These are phyloP conservation scores for Penicillium flavigenum DNA, from an alignment of 495 filamentous ascomycete genomes.

Conservation along the genomic window DNA sequence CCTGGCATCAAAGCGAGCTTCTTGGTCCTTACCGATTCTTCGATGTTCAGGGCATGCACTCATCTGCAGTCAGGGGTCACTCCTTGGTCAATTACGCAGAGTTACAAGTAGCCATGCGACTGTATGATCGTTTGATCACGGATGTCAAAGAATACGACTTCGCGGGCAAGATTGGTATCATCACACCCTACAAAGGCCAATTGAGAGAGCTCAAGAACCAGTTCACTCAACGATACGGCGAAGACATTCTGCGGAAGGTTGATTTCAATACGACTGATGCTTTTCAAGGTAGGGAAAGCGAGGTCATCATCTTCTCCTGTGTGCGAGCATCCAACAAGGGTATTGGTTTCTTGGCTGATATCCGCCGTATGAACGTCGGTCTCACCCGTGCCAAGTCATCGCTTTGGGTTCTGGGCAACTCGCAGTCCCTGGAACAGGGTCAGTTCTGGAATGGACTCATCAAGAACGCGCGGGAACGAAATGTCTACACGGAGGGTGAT, in stretches of 20 bases:
- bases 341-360: constrained; percentile 97
- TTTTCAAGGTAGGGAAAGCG: constrained; percentile 94
- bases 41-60: constrained; percentile 86
- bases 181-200: constrained; percentile 95
- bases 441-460: constrained; percentile 88
- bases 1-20: constrained; percentile 80
- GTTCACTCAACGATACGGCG: constrained; percentile 71
- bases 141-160: constrained; percentile 71
- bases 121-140: constrained; percentile 72
- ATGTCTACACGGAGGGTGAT: constrained; percentile 75
- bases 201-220: constrained; percentile 71
- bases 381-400: constrained; percentile 94
- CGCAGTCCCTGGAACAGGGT: constrained; percentile 76
- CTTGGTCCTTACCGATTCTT: constrained; percentile 97
- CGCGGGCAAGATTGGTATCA: constrained; percentile 86
- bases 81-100: constrained; percentile 90
- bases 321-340: constrained; percentile 89
- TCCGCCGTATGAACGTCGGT: constrained; percentile 99
- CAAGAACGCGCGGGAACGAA: constrained; percentile 68
- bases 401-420: constrained; percentile 92
- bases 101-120: constrained; percentile 74
- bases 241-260: constrained; percentile 68
- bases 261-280: constrained; percentile 99
- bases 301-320: constrained; percentile 98
- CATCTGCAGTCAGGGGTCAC: constrained; percentile 70